Evolutionary conservation across 2,329 filamentous ascomycete species (phyloP), one percentile per base, ranked within the genome.

Genomic region (Saccharata proteae): DNA sequence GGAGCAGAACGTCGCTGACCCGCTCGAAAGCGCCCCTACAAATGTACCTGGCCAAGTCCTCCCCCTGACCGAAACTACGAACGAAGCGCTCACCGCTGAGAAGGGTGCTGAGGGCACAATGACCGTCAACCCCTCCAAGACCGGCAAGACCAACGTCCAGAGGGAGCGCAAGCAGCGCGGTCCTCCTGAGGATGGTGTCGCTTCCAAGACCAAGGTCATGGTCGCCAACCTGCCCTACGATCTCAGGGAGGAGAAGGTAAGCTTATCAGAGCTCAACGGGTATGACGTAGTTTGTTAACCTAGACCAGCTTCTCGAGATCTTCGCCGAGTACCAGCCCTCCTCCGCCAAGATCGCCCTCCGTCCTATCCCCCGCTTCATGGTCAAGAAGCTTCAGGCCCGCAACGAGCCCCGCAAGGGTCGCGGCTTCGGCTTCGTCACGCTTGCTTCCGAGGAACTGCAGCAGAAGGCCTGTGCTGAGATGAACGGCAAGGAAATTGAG

Each of bases 121-220:
- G 24, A 45, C 43, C 29, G 43, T 43, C 32, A 57, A 62, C 46
- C 39, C 47, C 18, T 44, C 41, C 33, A 62, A 62, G 54, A 41
- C 47, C 37, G 51, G 54, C 42, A 56, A 56, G 50, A 49, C 62
- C 42, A 65, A 62, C 47, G 61, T 60, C 45, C 64, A 58, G 39
- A 67, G 67, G 48, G 64, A 69, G 47, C 73, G 71, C 58, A 77
- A 75, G 65, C 75, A 94, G 74, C 86, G 90, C 60, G 90, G 90
- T 42, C 90, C 90, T 43, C 90, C 90, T 38, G 88, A 93, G 61
- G 88, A 98, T 58, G 90, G 90, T 47, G 83, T 98, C 53, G 80
- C 90, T 44, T 96, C 88, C 63, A 94, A 94, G 79, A 96, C 82
- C 63, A 98, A 98, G 80, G 84, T 98, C 65, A 98, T 98, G 90